Conservation (phyloP, 2,329 filamentous ascomycete genomes). For the Albophoma yamanashiensis region DNA sequence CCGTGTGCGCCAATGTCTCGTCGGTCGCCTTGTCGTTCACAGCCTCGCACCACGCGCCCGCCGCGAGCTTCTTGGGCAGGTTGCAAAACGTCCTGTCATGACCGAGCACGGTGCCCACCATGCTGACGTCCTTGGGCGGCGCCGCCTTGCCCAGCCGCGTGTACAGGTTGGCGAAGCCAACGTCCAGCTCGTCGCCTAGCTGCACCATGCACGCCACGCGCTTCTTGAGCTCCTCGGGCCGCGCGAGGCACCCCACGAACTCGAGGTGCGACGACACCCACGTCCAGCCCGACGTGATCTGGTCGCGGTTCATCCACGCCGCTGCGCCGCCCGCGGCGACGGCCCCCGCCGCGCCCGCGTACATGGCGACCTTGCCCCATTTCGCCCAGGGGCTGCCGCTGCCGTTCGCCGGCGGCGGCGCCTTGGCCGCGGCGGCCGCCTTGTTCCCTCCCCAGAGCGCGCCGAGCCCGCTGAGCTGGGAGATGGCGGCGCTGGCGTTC, state of each 20-base stretch:
- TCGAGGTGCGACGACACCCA: conserved; percentile 89
- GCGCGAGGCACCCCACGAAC: conserved; percentile 82
- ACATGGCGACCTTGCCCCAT: conserved; percentile 80
- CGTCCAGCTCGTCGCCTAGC: conserved; percentile 50
- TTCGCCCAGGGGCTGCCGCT: conserved; percentile 49
- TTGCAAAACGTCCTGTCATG: conserved; percentile 82
- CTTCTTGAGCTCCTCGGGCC: conserved; percentile 69
- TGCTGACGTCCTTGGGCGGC: conserved; percentile 36
- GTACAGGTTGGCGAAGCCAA: conserved; percentile 82
- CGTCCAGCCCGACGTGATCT: conserved; percentile 61
- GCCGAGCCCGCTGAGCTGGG: conserved; percentile 53
- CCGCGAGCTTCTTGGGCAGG: conserved; percentile 47
- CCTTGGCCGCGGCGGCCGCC: conserved; percentile 4
- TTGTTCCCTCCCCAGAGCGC: conserved; percentile 49
- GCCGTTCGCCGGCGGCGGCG: background rate
- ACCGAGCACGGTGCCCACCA: conserved; percentile 50
- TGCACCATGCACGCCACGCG: conserved; percentile 60
- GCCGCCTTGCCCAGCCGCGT: conserved; percentile 68
- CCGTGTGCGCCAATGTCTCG: conserved; percentile 72
- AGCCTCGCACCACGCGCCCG: conserved; percentile 55
- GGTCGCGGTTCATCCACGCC: conserved; percentile 75
- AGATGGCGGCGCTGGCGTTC: conserved; percentile 58
- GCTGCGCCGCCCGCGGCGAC: conserved; percentile 75
- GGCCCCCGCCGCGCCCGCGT: conserved; percentile 73
- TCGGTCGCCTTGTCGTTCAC: conserved; percentile 72